phyloP scores from a whole-genome alignment of 208 protist species.

The Leishmania turanica region DNA sequence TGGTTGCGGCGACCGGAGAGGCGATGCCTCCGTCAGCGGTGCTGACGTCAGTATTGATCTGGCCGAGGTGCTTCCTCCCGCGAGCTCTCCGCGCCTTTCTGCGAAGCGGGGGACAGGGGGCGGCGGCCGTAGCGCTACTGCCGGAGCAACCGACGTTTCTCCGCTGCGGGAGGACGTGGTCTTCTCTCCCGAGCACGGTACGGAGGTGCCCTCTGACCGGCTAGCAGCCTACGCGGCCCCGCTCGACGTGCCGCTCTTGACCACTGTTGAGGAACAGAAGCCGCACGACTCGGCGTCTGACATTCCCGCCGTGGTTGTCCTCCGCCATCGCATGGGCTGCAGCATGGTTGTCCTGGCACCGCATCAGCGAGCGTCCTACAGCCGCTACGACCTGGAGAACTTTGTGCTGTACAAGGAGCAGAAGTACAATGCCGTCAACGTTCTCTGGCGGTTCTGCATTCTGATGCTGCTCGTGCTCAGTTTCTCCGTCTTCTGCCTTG shows the following conservation, averaged over 20 bases:
- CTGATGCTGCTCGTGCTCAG: conserved; percentile 50
- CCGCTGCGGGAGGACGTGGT: background rate
- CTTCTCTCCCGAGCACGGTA: background rate
- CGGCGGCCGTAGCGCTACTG: background rate
- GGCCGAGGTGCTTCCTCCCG: background rate
- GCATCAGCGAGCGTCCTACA: conserved; percentile 36
- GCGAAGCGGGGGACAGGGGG: background rate
- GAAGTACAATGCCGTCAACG: conserved; percentile 79
- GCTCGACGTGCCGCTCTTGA: background rate
- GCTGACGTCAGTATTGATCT: background rate
- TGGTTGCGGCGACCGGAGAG: background rate
- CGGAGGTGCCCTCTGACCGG: background rate
- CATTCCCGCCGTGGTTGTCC: conserved; percentile 31
- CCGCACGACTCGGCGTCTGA: background rate
- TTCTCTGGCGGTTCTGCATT: conserved; percentile 54
- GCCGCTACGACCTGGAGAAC: conserved; percentile 40
- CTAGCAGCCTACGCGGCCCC: background rate
- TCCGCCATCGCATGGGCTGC: conserved; percentile 63
- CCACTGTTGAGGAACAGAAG: conserved; percentile 13
- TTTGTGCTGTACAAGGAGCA: conserved; percentile 80
- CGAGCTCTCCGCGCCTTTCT: background rate
- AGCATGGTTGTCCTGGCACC: conserved; percentile 39
- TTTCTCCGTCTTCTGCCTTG: conserved; percentile 50
- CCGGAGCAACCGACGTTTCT: background rate
- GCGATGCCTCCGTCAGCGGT: background rate